Base-by-base conservation (phyloP, 192 early-diverging fungal species). In the Podila epigama region DNA sequence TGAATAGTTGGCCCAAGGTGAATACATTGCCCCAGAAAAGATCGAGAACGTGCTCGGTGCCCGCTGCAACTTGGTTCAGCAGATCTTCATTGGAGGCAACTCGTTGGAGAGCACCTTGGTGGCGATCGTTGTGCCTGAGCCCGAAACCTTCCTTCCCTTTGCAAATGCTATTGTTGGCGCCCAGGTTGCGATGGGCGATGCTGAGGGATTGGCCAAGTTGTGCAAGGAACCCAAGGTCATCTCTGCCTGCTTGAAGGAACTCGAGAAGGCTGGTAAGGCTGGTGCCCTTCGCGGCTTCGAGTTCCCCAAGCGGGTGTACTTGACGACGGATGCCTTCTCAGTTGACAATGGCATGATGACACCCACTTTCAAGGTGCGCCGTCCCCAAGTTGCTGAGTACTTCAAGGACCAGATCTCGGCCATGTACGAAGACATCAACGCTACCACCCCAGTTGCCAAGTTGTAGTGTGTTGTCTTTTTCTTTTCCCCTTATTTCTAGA, bases 11-110 rank as follows among this genome's bases (percentile, higher is more conserved):
- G 66, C 70, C 13, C 90, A 94, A 69, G 95, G 94, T 59, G 93
- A 94, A 83, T 97, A 96, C 80, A 88, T 98, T 77, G 93, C 95
- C 0, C 95, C 95, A 33, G 96, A 98, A 69, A 95, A 95, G 70
- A 85, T 96, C 28, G 96, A 98, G 69, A 90, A 89, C 65, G 79
- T 83, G 16, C 79, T 84, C 31, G 37, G 27, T 42, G 65, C 68
- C 15, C 77, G 70, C n/a, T 72, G 77, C 58, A 63, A 68, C 51
- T 50, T 86, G 5, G 36, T 90, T 28, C 35, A 79, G 36, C 85
- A 89, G 62, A 79, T 85, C 33, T 89, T 79, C 61, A 75, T 90
- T 6, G 75, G 87, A 34, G 87, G 89, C 51, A 83, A 90, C 53
- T 79, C 79, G 1, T 44, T 88, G 27, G 68, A 85, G 48, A 54